Evolutionary conservation across 306 rosid species (phyloP).

Genomic region (Quercus engelmannii): DNA sequence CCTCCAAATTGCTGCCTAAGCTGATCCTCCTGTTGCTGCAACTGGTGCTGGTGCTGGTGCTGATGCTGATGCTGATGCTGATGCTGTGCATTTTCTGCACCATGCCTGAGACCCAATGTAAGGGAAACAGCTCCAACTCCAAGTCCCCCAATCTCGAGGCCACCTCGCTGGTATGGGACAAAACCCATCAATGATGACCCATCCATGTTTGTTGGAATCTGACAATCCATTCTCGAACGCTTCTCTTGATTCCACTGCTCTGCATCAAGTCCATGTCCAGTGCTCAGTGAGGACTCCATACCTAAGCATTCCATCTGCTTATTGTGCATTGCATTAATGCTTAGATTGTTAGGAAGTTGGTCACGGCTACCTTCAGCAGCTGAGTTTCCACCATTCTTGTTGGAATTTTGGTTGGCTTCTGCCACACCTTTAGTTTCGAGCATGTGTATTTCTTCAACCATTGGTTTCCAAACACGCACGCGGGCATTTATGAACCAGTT

Average conservation of each 20-base stretch:
- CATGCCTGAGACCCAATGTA: slow-evolving; percentile 74
- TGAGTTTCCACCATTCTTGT: slow-evolving; percentile 27
- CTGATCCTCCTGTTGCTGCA: slow-evolving; percentile 49
- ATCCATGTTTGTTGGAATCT: slow-evolving; percentile 44
- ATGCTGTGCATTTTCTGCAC: slow-evolving; percentile 50
- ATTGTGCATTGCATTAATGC: slow-evolving; percentile 22
- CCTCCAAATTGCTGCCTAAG: slow-evolving; percentile 49
- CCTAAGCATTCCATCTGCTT: slow-evolving; percentile 34
- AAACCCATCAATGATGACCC: slow-evolving; percentile 61
- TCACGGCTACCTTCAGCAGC: slow-evolving; percentile 31
- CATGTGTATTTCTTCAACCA: slow-evolving; percentile 96
- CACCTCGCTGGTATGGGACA: slow-evolving; percentile 53
- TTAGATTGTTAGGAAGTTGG: slow-evolving; percentile 17
- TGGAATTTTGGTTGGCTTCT: slow-evolving; percentile 20
- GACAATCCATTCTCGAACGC: slow-evolving; percentile 53
- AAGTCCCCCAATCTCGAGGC: slow-evolving; percentile 47
- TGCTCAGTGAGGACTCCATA: slow-evolving; percentile 7
- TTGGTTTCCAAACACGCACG: slow-evolving; percentile 95
- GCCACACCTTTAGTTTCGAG: slow-evolving; percentile 66
- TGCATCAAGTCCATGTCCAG: slow-evolving; percentile 15
- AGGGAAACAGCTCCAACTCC: slow-evolving; percentile 77
- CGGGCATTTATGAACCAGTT: slow-evolving; percentile 94
- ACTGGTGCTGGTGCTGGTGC: background rate
- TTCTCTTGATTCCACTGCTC: slow-evolving; percentile 60
- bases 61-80: slow-evolving; percentile 16